Base-by-base conservation (phyloP, 2,329 filamentous ascomycete species). In the Phaeosphaeria sp. region DNA sequence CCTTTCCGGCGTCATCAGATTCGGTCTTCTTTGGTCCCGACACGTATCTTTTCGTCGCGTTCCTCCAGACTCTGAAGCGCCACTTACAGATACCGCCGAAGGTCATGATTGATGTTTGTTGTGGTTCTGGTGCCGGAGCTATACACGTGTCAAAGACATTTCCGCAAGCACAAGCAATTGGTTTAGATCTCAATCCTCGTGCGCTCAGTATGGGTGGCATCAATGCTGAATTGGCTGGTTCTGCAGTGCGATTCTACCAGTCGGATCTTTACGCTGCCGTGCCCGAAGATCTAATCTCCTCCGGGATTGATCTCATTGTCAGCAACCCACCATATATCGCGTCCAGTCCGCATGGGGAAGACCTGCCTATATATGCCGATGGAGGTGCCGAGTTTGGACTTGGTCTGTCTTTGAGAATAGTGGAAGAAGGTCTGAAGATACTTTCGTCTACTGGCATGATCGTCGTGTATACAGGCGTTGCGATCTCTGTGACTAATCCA, bases 281-380 rank as follows among this genome's bases (percentile, higher is more conserved):
- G 6, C 52, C 67, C 1, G 33, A 55, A 10, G 43, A 55, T 2
- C 46, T 59, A 17, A 58, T 46, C 21, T 53, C 54, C 17, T 10
- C 30, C 13, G 62, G 58, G 1, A 54, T 70, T 25, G 67, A 70
- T 39, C 53, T 69, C 13, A 64, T 70, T 9, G 60, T 70, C 15
- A 70, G 67, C 50, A 68, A 70, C 21, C 67, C 67, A 13, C 67
- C 67, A 2, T 70, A 70, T 25, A 69, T 70, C 30, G 67, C 67
- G 4, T 67, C 67, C 0, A 65, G 63, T 49, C 49, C 55, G 18
- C 59, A 65, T 7, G 67, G 60, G 18, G 44, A 62, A 33, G 67
- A 66, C 23, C 56, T 70, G 4, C 67, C 67, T 0, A 66, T 69
- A 43, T 69, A 68, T 27, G 66, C 67, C 41, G 67, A 70, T 21